Conservation (phyloP, 441 rosid species). For the Populus hybrid region DNA sequence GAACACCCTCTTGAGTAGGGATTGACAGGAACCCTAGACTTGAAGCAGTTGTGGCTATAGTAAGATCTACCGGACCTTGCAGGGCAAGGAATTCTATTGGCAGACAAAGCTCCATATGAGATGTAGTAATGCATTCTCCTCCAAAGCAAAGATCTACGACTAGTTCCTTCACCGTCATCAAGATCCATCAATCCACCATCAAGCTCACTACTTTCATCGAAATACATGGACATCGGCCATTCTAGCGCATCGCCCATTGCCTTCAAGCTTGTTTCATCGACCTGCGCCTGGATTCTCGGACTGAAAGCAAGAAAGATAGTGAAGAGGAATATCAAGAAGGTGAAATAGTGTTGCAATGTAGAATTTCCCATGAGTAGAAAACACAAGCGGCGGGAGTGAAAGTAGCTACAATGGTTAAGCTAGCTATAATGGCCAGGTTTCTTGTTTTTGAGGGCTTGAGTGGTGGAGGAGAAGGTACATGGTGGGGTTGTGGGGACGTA, state of each 20-base stretch:
- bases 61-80: slow-evolving; percentile 92
- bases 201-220: not conserved
- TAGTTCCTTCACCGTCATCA: slow-evolving; percentile 25
- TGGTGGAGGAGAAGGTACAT: not conserved
- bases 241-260: slow-evolving; percentile 40
- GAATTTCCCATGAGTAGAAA: slow-evolving; percentile 36
- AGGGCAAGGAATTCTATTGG: slow-evolving; percentile 82
- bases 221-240: slow-evolving; percentile 47
- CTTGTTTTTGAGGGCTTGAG: not conserved
- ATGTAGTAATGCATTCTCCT: slow-evolving; percentile 57
- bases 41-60: slow-evolving; percentile 77
- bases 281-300: slow-evolving; percentile 24
- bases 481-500: not conserved
- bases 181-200: slow-evolving; percentile 16
- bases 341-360: not conserved
- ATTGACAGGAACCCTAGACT: slow-evolving; percentile 57
- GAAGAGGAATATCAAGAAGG: slow-evolving; percentile 15
- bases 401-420: no score
- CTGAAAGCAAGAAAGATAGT: slow-evolving; percentile 2
- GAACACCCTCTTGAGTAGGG: slow-evolving; percentile 82
- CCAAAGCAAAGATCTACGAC: slow-evolving; percentile 75
- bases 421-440: not conserved
- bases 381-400: not conserved
- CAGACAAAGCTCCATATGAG: slow-evolving; percentile 85
- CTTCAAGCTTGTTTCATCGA: slow-evolving; percentile 38